Base-by-base conservation (phyloP, 805 yeast genomes). In the Starmera dryadoides region DNA sequence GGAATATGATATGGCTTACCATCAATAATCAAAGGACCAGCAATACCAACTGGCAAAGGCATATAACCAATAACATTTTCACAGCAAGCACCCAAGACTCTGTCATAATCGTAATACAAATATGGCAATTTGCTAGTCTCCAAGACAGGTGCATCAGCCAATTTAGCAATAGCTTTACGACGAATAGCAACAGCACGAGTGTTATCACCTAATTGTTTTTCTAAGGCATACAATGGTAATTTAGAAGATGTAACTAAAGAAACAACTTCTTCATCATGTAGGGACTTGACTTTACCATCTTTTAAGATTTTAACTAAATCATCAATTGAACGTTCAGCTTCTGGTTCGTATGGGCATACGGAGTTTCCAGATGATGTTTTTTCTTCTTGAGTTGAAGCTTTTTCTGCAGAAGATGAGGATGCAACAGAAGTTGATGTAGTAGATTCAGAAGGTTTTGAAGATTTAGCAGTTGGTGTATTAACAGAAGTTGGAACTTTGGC, bases 81-180 rank as follows among this genome's bases (percentile, higher is more conserved):
- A 69, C 99, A 93, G 68, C 99, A 93, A 9, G 98, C 97, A 45
- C 98, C 98, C 56, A 89, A 82, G 6, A 93, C 98, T 49, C 98
- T 81, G 58, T 88, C 94, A 59, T 88, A 93, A 59, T 93, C 96
- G 58, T 91, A 93, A 55, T 77, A 66, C 46, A 71, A 66, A 62
- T 78, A 88, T 15, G 99, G 99, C 46, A 93, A 69, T 46, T 77
- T 75, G 26, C 75, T 68, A 2, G 82, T 64, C 48, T 79, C 81
- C 40, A 93, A 69, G 15, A 86, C 79, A 40, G 95, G 88, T 16
- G 94, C 87, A 50, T 79, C 74, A 6, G 96, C 86, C 38, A 86
- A 62, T 37, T 77, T 73, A 16, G 97, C 86, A 52, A 93, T 83
- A n/a, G 95, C 89, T 40, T 77, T 79, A 65, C 99, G 84, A 65